These are phyloP conservation scores for Nicotiana benthamiana DNA, from an alignment of 257 asterid genomes.

Conservation along the genomic window DNA sequence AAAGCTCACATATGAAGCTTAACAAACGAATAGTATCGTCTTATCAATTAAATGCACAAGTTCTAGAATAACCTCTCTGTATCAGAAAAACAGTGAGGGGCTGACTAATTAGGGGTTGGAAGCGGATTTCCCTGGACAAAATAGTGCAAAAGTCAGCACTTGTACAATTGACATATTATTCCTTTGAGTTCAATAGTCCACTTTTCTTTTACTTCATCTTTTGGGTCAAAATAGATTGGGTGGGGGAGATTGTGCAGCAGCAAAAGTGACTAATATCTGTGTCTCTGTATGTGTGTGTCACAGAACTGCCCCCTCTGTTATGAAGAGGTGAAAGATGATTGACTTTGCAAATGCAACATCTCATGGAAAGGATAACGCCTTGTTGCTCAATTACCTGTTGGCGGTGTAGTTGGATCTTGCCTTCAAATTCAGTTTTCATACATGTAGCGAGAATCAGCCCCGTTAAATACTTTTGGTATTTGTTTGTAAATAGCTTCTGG, in stretches of 20 bases:
- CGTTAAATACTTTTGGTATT: not conserved
- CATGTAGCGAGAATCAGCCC: not conserved
- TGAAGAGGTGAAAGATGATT: conserved; percentile 62
- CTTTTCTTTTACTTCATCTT: not conserved
- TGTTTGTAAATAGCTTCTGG: conserved; percentile 11
- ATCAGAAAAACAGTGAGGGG: not conserved
- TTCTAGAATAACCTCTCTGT: not conserved
- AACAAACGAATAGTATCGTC: not conserved
- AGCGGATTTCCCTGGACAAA: not conserved
- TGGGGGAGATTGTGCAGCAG: not conserved
- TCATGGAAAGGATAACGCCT: not conserved
- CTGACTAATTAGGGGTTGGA: not conserved
- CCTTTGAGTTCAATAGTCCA: not conserved
- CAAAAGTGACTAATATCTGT: not conserved
- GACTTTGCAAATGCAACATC: conserved; percentile 10
- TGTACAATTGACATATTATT: not conserved
- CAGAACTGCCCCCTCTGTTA: conserved; percentile 86
- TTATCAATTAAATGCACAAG: not conserved
- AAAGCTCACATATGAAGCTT: not conserved
- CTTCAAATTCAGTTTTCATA: not conserved
- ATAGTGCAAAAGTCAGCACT: not conserved
- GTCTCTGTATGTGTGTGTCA: not conserved
- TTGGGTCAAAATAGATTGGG: too few relatives aligned
- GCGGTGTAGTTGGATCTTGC: not conserved
- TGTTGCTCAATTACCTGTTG: not conserved